Evolutionary conservation across 108 stramenopile species (phyloP).

Genomic region (Discostella stelligeroides): DNA sequence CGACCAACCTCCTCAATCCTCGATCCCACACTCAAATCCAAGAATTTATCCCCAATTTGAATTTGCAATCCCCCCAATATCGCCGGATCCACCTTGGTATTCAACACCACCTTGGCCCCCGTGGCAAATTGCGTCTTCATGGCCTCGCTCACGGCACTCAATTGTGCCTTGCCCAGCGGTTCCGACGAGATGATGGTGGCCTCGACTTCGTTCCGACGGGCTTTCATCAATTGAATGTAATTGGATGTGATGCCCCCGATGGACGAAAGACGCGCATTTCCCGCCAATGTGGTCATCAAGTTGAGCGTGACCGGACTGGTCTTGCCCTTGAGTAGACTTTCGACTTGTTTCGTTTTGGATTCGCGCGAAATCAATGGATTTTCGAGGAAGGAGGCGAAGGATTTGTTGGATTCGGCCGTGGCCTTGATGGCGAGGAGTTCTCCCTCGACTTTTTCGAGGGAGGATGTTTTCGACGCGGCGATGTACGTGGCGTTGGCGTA

Average conservation of each 20-base stretch:
- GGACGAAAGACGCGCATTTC: constrained; percentile 89
- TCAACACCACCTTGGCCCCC: constrained; percentile 83
- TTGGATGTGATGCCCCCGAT: constrained; percentile 74
- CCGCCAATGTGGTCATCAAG: constrained; percentile 92
- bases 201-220: constrained; percentile 93
- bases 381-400: constrained; percentile 79
- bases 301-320: constrained; percentile 77
- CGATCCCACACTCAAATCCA: constrained; percentile 92
- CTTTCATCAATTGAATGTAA: constrained; percentile 89
- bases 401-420: constrained; percentile 55
- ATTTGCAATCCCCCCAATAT: constrained; percentile 96
- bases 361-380: constrained; percentile 90
- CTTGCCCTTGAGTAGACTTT: constrained; percentile 66
- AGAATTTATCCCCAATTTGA: constrained; percentile 97
- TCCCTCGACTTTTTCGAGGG: constrained; percentile 82
- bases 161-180: constrained; percentile 64
- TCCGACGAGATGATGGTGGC: constrained; percentile 93
- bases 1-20: constrained; percentile 88
- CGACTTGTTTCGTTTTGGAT: constrained; percentile 69
- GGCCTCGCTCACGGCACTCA: constrained; percentile 77
- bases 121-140: constrained; percentile 75
- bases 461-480: constrained; percentile 85
- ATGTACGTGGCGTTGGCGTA: constrained; percentile 97
- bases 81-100: constrained; percentile 81
- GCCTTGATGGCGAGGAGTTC: constrained; percentile 82